phyloP scores from a whole-genome alignment of 1,284 basidiomycete species.

The Puccinia horiana region DNA sequence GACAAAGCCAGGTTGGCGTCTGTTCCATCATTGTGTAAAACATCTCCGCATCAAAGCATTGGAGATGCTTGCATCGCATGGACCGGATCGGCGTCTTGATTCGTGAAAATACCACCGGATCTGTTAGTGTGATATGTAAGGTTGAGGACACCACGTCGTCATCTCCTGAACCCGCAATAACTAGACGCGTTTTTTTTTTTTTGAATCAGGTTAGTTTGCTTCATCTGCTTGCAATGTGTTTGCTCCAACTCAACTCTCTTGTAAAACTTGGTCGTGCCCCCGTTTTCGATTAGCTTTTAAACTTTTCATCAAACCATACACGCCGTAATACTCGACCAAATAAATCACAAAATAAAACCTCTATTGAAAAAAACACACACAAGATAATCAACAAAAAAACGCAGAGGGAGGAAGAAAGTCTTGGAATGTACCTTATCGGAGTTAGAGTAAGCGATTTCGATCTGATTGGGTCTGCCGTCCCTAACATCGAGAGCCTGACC shows the following conservation, averaged over 20 bases:
- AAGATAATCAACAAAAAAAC: neutral
- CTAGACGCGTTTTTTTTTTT: neutral
- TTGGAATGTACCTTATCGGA: constrained; percentile 63
- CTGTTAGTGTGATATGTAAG: constrained; percentile 83
- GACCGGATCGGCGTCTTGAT: constrained; percentile 84
- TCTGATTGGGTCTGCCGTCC: constrained; percentile 64
- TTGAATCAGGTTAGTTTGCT: neutral
- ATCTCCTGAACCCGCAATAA: constrained; percentile 24
- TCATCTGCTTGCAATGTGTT: no score
- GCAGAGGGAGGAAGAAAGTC: constrained; percentile 52
- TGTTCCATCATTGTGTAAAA: constrained; percentile 96
- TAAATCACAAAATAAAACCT: constrained; percentile 36
- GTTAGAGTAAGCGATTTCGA: constrained; percentile 88
- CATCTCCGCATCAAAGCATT: constrained; percentile 92
- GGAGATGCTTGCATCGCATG: constrained; percentile 78
- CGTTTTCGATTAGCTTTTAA: constrained; percentile 25
- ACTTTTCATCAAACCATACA: constrained; percentile 20
- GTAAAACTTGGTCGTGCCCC: constrained; percentile 37
- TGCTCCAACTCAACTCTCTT: constrained; percentile 38
- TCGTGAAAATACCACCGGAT: constrained; percentile 88
- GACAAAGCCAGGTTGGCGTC: constrained; percentile 93
- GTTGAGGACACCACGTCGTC: constrained; percentile 58
- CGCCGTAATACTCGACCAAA: constrained; percentile 42
- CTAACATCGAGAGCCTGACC: constrained; percentile 63
- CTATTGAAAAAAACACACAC: constrained; percentile 2